Base-by-base conservation (phyloP, 768 basidiomycete genomes). In the Macrolepiota fuliginosa region DNA sequence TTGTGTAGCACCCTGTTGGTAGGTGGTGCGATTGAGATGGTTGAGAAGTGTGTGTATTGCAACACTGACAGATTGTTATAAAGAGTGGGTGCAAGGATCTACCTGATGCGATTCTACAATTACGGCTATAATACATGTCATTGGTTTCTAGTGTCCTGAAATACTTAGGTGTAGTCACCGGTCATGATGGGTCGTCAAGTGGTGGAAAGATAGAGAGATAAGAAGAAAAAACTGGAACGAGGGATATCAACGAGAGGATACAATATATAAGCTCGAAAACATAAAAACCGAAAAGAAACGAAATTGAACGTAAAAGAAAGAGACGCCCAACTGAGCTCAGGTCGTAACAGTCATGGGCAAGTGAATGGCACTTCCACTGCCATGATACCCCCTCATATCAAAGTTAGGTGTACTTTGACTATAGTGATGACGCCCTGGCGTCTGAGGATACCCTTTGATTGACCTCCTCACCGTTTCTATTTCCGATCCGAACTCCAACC, bases 401-500 rank as follows among this genome's bases (percentile, higher is more conserved):
- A 53, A 61, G 25, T 42, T 54, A 12, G 37, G 52, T 9, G 40
- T 53, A 24, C 50, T 56, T 13, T 25, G 39, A 29, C 56, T 57
- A 54, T 62, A 47, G 45, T 36, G 51, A 46, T 53, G 52, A 13
- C 47, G 56, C 13, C 52, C 42, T 19, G 24, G 3, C 2, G 32
- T 9, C 39, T 35, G 59, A 9, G 47, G 54, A 56, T 68, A 49
- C 13, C 37, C 37, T 40, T 53, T 45, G 11, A 12, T 22, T 10
- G 35, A 19, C 19, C 9, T 12, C 17, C n/a, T 19, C 19, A 13
- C 32, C 27, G 19, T 13, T 35, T 15, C 36, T 12, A 19, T 19
- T 19, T 25, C 53, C 25, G 50, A 46, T 25, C 19, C 47, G 55
- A 66, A 64, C 68, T 69, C 64, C 65, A 72, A 50, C 76, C 77